Percentiles rank a stretch among this genome's conserved stretches.
phyloP scores from a whole-genome alignment of 2,329 filamentous ascomycete genomes.

The Pseudopyrenochaeta lycopersici region DNA sequence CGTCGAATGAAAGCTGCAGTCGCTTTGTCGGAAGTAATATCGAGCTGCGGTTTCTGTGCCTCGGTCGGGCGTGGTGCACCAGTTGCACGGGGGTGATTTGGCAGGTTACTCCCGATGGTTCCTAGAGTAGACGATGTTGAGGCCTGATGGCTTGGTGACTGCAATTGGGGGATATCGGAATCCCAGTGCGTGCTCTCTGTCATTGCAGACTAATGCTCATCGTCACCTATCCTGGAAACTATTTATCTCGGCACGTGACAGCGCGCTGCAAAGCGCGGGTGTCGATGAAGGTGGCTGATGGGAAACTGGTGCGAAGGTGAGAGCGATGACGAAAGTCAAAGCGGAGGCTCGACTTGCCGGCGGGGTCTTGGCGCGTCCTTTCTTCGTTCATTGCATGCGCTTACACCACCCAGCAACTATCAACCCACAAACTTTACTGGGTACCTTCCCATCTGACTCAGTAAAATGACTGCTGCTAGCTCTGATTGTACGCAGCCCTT shows the following conservation, averaged over 20 bases:
- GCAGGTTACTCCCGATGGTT: conserved; percentile 15
- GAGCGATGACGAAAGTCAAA: conserved; percentile 24
- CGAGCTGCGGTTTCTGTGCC: conserved; percentile 34
- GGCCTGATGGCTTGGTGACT: conserved; percentile 29
- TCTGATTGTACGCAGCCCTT: conserved; percentile 8
- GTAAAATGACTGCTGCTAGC: conserved; percentile 15
- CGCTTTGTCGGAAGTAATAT: conserved; percentile 75
- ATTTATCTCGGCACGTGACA: conserved; percentile 15
- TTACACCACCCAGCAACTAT: conserved; percentile 3
- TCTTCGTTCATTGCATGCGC: conserved; percentile 2
- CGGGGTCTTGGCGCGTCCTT: conserved; percentile 18
- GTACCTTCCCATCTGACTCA: not conserved
- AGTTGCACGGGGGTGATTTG: conserved; percentile 24
- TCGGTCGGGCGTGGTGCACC: conserved; percentile 27
- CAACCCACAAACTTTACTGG: too few species aligned
- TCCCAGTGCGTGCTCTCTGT: conserved; percentile 36
- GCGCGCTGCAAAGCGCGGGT: conserved; percentile 12
- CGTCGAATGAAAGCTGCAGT: conserved; percentile 83
- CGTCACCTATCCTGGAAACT: conserved; percentile 6
- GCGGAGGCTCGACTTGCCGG: conserved; percentile 25
- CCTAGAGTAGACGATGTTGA: conserved; percentile 18
- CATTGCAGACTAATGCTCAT: conserved; percentile 35
- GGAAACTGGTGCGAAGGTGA: conserved; percentile 8
- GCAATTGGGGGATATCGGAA: conserved; percentile 26
- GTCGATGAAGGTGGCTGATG: conserved; percentile 14